Percentiles rank a stretch among this genome's conserved stretches.
Evolutionary conservation across 2,329 filamentous ascomycete species (phyloP).

Genomic region (Akanthomyces lecanii): DNA sequence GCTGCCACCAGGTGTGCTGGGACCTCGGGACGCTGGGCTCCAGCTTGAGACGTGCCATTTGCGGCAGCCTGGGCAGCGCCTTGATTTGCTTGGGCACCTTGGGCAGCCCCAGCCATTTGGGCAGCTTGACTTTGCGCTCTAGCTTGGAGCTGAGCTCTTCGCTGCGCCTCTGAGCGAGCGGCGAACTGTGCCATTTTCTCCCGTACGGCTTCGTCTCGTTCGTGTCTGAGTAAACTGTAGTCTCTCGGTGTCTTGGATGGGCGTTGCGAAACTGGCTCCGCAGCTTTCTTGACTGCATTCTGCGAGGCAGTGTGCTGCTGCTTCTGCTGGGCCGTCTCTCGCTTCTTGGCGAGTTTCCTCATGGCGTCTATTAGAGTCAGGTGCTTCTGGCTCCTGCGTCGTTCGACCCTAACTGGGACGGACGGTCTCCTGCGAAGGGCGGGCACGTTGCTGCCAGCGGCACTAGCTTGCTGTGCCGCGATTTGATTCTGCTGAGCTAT

Average conservation of each 20-base stretch:
- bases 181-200: constrained; percentile 55
- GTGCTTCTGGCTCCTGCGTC: constrained; percentile 80
- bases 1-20: constrained; percentile 44
- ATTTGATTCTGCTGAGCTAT: constrained; percentile 52
- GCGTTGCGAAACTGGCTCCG: constrained; percentile 53
- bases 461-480: constrained; percentile 47
- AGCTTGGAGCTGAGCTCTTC: constrained; percentile 47
- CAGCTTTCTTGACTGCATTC: constrained; percentile 76
- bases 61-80: constrained; percentile 23
- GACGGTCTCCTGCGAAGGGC: constrained; percentile 64
- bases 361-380: constrained; percentile 88
- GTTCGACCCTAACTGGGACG: constrained; percentile 78
- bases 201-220: constrained; percentile 68
- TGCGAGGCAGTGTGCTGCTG: constrained; percentile 78
- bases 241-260: constrained; percentile 77
- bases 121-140: constrained; percentile 42
- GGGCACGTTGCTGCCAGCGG: constrained; percentile 29
- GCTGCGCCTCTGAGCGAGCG: constrained; percentile 56
- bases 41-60: constrained; percentile 27
- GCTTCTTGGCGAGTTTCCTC: constrained; percentile 91
- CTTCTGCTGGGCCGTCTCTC: constrained; percentile 80
- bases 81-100: neutral
- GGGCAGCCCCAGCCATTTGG: constrained; percentile 33
- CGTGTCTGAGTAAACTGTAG: constrained; percentile 84
- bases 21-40: constrained; percentile 37